phyloP scores from a whole-genome alignment of 2,329 filamentous ascomycete species.

The Daldinia sp. region DNA sequence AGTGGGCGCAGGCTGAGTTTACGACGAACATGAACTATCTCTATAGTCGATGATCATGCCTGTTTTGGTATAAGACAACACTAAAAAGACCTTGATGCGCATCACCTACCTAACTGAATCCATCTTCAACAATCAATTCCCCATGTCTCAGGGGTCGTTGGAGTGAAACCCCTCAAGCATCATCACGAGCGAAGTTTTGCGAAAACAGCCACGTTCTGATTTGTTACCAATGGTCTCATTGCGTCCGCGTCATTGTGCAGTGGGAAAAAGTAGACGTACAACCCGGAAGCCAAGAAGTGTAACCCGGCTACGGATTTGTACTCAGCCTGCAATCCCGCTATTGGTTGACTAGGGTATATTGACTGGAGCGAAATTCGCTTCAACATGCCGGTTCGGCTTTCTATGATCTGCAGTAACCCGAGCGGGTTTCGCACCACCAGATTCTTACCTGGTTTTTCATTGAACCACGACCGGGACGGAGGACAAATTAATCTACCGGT shows the following conservation, averaged over 20 bases:
- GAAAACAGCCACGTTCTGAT: constrained; percentile 2
- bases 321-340: constrained; percentile 32
- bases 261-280: constrained; percentile 8
- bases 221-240: constrained; percentile 18
- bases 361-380: constrained; percentile 39
- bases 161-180: constrained; percentile 20
- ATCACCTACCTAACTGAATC: constrained; percentile 30
- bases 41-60: constrained; percentile 15
- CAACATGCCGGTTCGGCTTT: constrained; percentile 26
- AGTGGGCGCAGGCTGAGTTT: constrained; percentile 33
- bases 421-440: constrained; percentile 34
- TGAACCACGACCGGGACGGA: constrained; percentile 7
- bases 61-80: constrained; percentile 17
- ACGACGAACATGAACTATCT: constrained; percentile 13
- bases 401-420: constrained; percentile 24
- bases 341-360: constrained; percentile 18
- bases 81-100: constrained; percentile 7
- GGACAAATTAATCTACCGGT: constrained; percentile 29
- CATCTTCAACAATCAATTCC: constrained; percentile 15
- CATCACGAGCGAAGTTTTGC: constrained; percentile 26
- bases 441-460: neutral
- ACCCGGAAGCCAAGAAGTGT: constrained; percentile 24
- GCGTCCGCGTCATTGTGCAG: constrained; percentile 38
- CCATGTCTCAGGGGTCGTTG: constrained; percentile 27
- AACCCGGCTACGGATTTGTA: constrained; percentile 25